These are phyloP conservation scores for Rhizoclosmatium sp. DNA, from an alignment of 192 early-diverging fungal genomes.

Conservation along the genomic window DNA sequence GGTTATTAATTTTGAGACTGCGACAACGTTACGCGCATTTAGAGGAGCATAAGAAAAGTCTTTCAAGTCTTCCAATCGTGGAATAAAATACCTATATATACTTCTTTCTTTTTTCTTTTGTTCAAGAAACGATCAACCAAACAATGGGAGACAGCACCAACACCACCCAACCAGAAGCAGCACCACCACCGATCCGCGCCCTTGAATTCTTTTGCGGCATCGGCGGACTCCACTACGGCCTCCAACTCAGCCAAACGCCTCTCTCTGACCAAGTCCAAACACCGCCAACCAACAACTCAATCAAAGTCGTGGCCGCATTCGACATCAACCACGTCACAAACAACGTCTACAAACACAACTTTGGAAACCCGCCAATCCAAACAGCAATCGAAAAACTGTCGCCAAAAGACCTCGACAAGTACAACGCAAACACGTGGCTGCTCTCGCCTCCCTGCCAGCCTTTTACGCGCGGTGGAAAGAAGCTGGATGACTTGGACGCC, in stretches of 20 bases:
- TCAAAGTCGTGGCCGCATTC: slow-evolving; percentile 82
- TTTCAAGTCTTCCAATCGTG: not conserved
- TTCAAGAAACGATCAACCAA: not conserved
- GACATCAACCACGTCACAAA: slow-evolving; percentile 96
- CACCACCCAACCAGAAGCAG: not conserved
- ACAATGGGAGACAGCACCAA: not conserved
- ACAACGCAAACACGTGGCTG: slow-evolving; percentile 83
- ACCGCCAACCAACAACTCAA: slow-evolving; percentile 50
- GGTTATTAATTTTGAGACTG: not conserved
- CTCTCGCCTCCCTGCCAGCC: slow-evolving; percentile 88
- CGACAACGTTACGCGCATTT: slow-evolving; percentile 1
- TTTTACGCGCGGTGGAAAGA: slow-evolving; percentile 71
- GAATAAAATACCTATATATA: not conserved
- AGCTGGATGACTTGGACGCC: slow-evolving; percentile 67
- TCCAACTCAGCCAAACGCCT: slow-evolving; percentile 33
- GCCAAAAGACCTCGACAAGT: slow-evolving; percentile 59
- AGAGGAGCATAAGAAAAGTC: not conserved
- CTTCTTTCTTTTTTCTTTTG: not conserved
- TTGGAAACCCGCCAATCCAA: slow-evolving; percentile 45
- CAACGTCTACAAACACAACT: slow-evolving; percentile 56
- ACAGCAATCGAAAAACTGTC: slow-evolving; percentile 60
- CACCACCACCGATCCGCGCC: slow-evolving; percentile 35
- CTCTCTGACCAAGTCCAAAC: slow-evolving; percentile 19
- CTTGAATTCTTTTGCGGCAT: slow-evolving; percentile 78
- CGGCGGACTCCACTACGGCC: slow-evolving; percentile 74